Base-by-base conservation (phyloP, 73 alveolate species). In the Stentor coeruleus region DNA sequence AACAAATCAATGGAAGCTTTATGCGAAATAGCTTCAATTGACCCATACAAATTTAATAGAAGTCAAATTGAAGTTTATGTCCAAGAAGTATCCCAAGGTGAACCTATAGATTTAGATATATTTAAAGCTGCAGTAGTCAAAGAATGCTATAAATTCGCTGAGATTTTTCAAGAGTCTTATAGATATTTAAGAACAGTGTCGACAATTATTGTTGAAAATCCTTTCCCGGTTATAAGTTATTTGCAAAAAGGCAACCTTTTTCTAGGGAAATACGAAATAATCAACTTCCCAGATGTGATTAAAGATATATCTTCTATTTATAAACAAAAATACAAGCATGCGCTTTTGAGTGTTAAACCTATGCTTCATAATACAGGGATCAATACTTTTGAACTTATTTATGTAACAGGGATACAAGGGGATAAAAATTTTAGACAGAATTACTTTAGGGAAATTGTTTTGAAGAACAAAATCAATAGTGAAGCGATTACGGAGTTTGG, bases 211-310 rank as follows among this genome's bases (percentile, higher is more conserved):
- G 79, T 66, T 14, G 79, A 66, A 33, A 66, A 66, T 2, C 79
- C 79, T 20, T 66, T 66, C 39, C 79, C 79, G 11, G 79, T 66
- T 37, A 66, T 66, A 28, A 26, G 15, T 26, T 66, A 66, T 66
- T 33, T 66, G 37, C 79, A 66, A 66, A 66, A 36, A 38, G 83
- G 83, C 20, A 35, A 66, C 1, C 59, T 75, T 1, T 75, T 75
- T 75, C 39, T 75, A 38, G 83, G 83, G 39, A 75, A 75, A 33
- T 75, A 75, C 38, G 83, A 75, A 75, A 75, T 75, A n/a, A 38
- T 75, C 33, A 38, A 40, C 1, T 14, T n/a, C 14, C 83, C 83
- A 14, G 58, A 75, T 39, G 30, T 75, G 6, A 37, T 75, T 37
- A 39, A 75, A 38, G 38, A 75, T 26, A 39, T 40, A 0, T 37